These are phyloP conservation scores for Rosa chinensis DNA, from an alignment of 306 rosid genomes.

Conservation along the genomic window DNA sequence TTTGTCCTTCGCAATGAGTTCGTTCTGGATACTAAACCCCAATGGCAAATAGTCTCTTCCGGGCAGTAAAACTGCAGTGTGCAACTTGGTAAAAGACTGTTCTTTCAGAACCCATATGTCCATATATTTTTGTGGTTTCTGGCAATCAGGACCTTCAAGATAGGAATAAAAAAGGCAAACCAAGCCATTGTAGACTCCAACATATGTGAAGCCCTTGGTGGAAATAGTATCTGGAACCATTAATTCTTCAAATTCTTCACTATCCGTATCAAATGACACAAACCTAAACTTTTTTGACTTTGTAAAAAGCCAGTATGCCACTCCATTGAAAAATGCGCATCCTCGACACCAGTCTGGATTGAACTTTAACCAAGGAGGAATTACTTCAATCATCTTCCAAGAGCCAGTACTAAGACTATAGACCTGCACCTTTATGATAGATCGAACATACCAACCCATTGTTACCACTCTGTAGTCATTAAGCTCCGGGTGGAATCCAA, in stretches of 20 bases:
- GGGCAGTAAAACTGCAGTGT: background rate
- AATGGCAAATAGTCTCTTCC: background rate
- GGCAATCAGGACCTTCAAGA: background rate
- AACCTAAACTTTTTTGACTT: background rate
- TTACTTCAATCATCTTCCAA: slow-evolving; percentile 5
- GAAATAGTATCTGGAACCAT: background rate
- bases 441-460: background rate
- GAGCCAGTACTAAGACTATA: background rate
- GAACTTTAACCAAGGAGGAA: slow-evolving; percentile 11
- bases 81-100: background rate
- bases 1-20: background rate
- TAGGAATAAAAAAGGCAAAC: background rate
- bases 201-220: background rate
- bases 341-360: background rate
- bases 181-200: background rate
- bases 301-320: background rate
- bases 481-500: background rate
- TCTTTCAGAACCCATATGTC: background rate
- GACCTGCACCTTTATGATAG: background rate
- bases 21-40: background rate
- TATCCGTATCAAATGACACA: slow-evolving; percentile 3
- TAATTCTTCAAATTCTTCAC: slow-evolving; percentile 5
- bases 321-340: slow-evolving; percentile 1
- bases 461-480: slow-evolving; percentile 11
- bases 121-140: background rate